Evolutionary conservation across 139 green algal genomes (phyloP), one percentile per base, ranked within the genome.

Genomic region (Pycnococcus provasolii): DNA sequence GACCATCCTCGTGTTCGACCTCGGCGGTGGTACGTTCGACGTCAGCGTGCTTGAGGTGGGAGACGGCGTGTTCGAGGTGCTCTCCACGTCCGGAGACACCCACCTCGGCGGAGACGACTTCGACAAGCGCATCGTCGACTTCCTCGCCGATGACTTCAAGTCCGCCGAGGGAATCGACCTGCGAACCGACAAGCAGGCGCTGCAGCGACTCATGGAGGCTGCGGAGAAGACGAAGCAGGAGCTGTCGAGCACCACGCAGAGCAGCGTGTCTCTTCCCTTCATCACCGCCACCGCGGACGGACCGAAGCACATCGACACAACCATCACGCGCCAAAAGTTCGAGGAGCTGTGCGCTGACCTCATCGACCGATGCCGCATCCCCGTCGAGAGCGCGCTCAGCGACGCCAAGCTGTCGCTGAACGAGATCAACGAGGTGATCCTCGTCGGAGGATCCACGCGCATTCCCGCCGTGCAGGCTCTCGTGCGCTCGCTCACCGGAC

Each of bases 181-280:
- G 60, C 81, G 87, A 64, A 96, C 91, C 76, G 92, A 98, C 78
- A 83, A 90, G 53, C 90, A 95, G 77, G 85, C 85, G 2, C 68
- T 84, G 57, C 75, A 85, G 72, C 55, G 77, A 41, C 77, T 99
- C 62, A 97, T 88, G 1, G 93, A 99, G 84, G 84, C 92, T 6
- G 89, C 91, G 8, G 93, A 99, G 89, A 99, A 99, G 88, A 91
- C 93, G 67, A 99, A 99, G 89, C 96, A 96, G 63, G 93, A 99
- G 88, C 87, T 99, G 51, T 93, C 83, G 0, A 77, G 77, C 26
- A 67, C 89, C 26, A 73, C 71, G 26, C 80, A 91, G 73, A 96
- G 89, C 42, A 76, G 53, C 75, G 96, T 99, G 80, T 95, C 89
- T 71, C 81, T 99, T 70, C 93, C 93, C 66, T 99, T 99, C 88